Conservation (phyloP, 192 early-diverging fungal species). For the Mortierella claussenii region DNA sequence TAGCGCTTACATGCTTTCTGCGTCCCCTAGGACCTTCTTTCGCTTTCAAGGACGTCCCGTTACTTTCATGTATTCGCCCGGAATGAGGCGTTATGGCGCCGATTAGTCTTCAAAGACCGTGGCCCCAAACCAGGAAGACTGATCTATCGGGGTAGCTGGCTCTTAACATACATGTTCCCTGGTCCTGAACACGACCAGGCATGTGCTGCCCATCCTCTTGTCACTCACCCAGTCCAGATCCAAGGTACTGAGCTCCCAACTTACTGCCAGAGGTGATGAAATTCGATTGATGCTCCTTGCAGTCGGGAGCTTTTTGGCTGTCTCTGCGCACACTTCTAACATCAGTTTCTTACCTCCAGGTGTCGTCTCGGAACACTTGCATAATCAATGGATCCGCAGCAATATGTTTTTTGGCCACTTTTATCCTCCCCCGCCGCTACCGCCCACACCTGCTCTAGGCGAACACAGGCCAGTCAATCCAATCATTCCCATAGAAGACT, state of each 20-base stretch:
- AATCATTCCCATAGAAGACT: constrained; percentile 40
- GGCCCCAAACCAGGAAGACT: constrained; percentile 15
- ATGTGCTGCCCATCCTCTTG: constrained; percentile 22
- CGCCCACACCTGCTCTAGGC: constrained; percentile 1
- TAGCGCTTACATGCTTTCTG: neutral
- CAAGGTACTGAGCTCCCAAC: constrained; percentile 20
- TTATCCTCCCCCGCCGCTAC: constrained; percentile 35
- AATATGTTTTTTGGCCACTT: constrained; percentile 54
- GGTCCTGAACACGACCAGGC: constrained; percentile 21
- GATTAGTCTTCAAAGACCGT: constrained; percentile 30
- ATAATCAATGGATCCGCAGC: constrained; percentile 47
- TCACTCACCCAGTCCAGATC: constrained; percentile 16
- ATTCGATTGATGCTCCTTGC: too few species aligned
- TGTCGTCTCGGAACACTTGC: constrained; percentile 32
- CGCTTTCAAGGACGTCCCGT: constrained; percentile 15
- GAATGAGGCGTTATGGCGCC: constrained; percentile 50
- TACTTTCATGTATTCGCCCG: constrained; percentile 50
- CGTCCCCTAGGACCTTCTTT: constrained; percentile 17
- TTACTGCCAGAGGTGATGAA: constrained; percentile 28
- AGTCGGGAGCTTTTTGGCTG: too few species aligned
- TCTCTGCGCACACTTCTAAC: too few species aligned
- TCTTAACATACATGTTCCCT: constrained; percentile 54
- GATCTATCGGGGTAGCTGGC: constrained; percentile 47
- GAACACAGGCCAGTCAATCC: constrained; percentile 2
- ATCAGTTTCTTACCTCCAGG: constrained; percentile 16